Evolutionary conservation across 805 yeast species (phyloP), one percentile per base, ranked within the genome.

Genomic region (Debaryomyces maramus): DNA sequence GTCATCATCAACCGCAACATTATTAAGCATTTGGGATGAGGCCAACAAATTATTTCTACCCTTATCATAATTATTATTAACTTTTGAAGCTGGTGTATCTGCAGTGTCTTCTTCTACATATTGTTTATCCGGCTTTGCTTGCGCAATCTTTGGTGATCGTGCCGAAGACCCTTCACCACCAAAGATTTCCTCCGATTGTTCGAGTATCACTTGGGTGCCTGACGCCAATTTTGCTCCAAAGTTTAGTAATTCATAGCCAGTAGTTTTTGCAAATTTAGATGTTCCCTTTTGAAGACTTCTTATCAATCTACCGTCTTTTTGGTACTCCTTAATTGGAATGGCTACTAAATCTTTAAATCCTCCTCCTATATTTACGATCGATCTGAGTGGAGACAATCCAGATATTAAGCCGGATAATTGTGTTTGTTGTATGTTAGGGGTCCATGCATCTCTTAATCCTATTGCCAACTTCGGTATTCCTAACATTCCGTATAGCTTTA

Each of bases 181-280:
- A 28, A 88, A 63, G 6, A 78, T 73, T 48, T 82, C 85, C 55
- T 89, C 97, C 0, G 95, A 82, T 38, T 76, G 80, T 50, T 89
- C 97, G 32, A 90, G 60, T 2, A 87, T 61, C 0, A 82, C 79
- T 53, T 89, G 97, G 0, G 96, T 86, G 0, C 97, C 97, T 7
- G 89, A 83, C 1, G 95, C 90, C 20, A 90, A 56, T 51, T 85
- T 88, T 0, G 86, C 91, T 0, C 97, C 96, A 33, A 90, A 69
- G 50, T 84, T 83, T 32, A 90, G 67, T 23, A 89, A 60, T 57
- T 90, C 97, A 41, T 83, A 85, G 3, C 93, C 77, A 0, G 97
- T 84, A 3, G 85, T 81, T 50, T 75, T 81, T 1, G 90, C 81
- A 61, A 90, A 88, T 6, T 80, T 72, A 39, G 69, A 61, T 0